Evolutionary conservation across 2,329 filamentous ascomycete species (phyloP).

Genomic region (Trichophyton mentagrophytes): DNA sequence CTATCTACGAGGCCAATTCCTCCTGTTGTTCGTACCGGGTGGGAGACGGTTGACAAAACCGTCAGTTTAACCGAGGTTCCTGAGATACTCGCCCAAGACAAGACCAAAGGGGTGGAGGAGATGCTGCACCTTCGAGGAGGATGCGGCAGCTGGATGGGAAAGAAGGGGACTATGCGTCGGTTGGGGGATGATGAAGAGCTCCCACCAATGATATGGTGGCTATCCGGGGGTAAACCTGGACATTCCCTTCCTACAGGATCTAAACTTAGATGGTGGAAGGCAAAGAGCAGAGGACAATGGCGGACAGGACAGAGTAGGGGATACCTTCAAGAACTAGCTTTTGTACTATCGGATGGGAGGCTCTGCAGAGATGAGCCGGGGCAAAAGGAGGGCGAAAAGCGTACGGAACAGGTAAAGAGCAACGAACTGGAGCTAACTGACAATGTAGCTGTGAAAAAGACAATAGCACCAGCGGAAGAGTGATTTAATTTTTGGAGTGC

Average conservation of each 20-base stretch:
- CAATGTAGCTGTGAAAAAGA: background rate
- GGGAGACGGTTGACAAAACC: background rate
- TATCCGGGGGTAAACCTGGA: slow-evolving; percentile 7
- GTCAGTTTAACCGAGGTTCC: background rate
- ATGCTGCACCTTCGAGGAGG: background rate
- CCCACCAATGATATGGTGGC: slow-evolving; percentile 10
- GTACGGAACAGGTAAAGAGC: background rate
- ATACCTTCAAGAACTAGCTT: slow-evolving; percentile 10
- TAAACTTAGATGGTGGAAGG: slow-evolving; percentile 10
- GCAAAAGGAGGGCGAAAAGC: slow-evolving; percentile 14
- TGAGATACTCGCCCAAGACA: background rate
- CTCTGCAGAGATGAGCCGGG: slow-evolving; percentile 9
- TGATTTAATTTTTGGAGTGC: no score
- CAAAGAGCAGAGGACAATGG: slow-evolving; percentile 9
- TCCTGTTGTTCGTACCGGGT: background rate
- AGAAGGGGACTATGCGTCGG: slow-evolving; percentile 2
- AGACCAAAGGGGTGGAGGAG: background rate
- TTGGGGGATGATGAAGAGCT: slow-evolving; percentile 9
- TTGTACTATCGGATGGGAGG: slow-evolving; percentile 10
- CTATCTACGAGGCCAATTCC: background rate
- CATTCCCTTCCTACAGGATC: slow-evolving; percentile 6
- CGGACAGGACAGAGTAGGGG: slow-evolving; percentile 7
- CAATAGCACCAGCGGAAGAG: no score
- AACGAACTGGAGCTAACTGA: background rate
- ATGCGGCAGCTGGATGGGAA: background rate